Percentiles rank a stretch among this genome's conserved stretches.
Evolutionary conservation across 495 filamentous ascomycete species (phyloP).

Genomic region (Neurospora sp.): DNA sequence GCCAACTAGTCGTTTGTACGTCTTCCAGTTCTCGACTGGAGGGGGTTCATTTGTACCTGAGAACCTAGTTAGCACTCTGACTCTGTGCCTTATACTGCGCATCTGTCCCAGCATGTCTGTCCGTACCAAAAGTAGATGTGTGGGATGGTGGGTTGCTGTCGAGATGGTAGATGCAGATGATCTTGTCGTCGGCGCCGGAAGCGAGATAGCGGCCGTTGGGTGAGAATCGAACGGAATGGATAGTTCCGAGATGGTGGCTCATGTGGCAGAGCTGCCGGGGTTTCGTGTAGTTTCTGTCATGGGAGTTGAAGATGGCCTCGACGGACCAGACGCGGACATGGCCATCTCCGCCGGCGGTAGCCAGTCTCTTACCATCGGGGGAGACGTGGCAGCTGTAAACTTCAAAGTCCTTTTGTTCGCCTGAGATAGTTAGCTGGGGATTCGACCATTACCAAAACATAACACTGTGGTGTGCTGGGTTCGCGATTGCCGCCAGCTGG

Average conservation of each 20-base stretch:
- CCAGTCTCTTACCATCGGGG: slow-evolving; percentile 81
- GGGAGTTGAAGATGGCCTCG: slow-evolving; percentile 76
- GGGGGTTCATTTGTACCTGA: slow-evolving; percentile 81
- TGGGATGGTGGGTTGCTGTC: slow-evolving; percentile 71
- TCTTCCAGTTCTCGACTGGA: slow-evolving; percentile 94
- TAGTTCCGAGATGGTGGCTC: slow-evolving; percentile 96
- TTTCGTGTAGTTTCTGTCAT: slow-evolving; percentile 56
- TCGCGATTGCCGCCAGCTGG: neutral
- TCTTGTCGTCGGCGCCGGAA: slow-evolving; percentile 94
- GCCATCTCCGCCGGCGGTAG: slow-evolving; percentile 93
- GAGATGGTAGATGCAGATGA: slow-evolving; percentile 90
- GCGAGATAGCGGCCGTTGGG: slow-evolving; percentile 88
- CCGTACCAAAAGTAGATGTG: slow-evolving; percentile 62
- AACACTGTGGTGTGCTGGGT: neutral
- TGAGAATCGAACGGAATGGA: slow-evolving; percentile 93
- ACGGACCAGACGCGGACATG: slow-evolving; percentile 97
- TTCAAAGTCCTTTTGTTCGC: slow-evolving; percentile 94
- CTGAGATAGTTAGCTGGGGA: slow-evolving; percentile 31
- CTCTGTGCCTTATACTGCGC: slow-evolving; percentile 3
- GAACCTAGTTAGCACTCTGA: slow-evolving; percentile 13
- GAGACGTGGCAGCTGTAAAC: slow-evolving; percentile 97
- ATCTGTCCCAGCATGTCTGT: neutral
- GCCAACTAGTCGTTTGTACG: slow-evolving; percentile 80
- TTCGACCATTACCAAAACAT: neutral
- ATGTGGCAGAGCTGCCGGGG: slow-evolving; percentile 94